A percentile compares a stretch with the other conserved stretches of the same genome.
Evolutionary conservation across 768 basidiomycete genomes (phyloP).

Genomic region (Auriscalpium vulgare): DNA sequence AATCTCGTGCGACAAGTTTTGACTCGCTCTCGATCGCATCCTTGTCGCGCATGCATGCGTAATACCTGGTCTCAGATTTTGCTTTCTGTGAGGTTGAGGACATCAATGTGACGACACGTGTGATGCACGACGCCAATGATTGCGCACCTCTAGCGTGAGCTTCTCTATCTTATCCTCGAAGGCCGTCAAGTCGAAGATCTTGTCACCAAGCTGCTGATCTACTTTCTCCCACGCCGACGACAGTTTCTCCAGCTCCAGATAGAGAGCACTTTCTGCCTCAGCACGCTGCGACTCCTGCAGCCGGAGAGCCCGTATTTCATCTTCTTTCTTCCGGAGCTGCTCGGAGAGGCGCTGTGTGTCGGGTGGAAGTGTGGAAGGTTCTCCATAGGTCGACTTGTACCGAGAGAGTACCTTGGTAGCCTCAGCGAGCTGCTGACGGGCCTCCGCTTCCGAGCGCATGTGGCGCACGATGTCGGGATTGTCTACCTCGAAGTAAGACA

Average conservation of each 20-base stretch:
- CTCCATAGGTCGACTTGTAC: conserved; percentile 61
- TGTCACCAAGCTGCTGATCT: conserved; percentile 73
- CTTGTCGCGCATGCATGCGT: conserved; percentile 81
- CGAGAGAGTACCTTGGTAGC: conserved; percentile 42
- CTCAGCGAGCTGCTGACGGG: conserved; percentile 39
- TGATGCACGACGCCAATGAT: not conserved
- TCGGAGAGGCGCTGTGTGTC: conserved; percentile 46
- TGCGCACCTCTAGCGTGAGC: conserved; percentile 55
- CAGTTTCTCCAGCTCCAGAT: conserved; percentile 77
- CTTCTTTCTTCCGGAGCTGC: conserved; percentile 57
- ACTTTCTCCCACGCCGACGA: conserved; percentile 82
- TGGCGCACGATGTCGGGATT: conserved; percentile 47
- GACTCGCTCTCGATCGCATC: conserved; percentile 73
- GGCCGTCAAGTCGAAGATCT: conserved; percentile 71
- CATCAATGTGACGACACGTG: not conserved
- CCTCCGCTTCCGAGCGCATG: conserved; percentile 41
- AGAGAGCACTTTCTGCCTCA: conserved; percentile 70
- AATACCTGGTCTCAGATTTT: conserved; percentile 94
- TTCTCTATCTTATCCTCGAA: conserved; percentile 70
- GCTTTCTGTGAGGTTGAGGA: conserved; percentile 57
- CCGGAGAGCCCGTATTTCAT: conserved; percentile 53
- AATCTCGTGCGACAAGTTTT: conserved; percentile 36
- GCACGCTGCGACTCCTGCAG: conserved; percentile 56
- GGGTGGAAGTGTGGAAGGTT: conserved; percentile 32
- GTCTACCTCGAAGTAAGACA: conserved; percentile 36